Evolutionary conservation across 306 rosid genomes (phyloP), one percentile per base, ranked within the genome.

Genomic region (Vachellia collinsii): DNA sequence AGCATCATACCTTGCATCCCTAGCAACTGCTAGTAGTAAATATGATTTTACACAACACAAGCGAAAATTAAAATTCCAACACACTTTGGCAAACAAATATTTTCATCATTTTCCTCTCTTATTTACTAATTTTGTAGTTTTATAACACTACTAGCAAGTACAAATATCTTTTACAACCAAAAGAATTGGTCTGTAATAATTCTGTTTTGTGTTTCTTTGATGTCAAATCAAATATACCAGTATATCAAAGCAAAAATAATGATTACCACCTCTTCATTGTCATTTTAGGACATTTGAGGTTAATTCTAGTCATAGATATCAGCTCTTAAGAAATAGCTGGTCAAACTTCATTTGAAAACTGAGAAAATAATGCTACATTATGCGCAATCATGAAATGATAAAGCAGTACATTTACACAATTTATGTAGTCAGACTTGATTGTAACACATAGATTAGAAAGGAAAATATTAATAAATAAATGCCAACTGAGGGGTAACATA

Each of bases 401-500:
- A 29, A 16, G 41, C 41, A 71, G 14, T 25, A 29, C 61, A 6
- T 46, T 47, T 8, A 13, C 29, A 47, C 16, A 29, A 48, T 47
- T 47, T 13, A n/a, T 29, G 23, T 17, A 48, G 76, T 72, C 42
- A 47, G 44, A 13, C 22, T 71, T 47, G 39, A 62, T 29, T 29
- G 39, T 29, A 12, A 12, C 17, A 22, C 7, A 38, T 38, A 22
- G 38, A 54, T 10, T 25, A 8, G 7, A 29, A 29, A 19, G 11
- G 48, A 22, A 43, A 43, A 69, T 29, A 23, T 70, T 43, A 13
- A 22, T 11, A 44, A 23, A 1, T 14, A 47, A 53, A 47, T 61
- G 80, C 71, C 50, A 70, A 22, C 56, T 8, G 54, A 74, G 75
- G 41, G 54, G 73, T 62, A 39, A 81, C 95, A 86, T 84, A 95